Evolutionary conservation across 306 rosid species (phyloP), one percentile per base, ranked within the genome.

Genomic region (Quercus wislizeni): DNA sequence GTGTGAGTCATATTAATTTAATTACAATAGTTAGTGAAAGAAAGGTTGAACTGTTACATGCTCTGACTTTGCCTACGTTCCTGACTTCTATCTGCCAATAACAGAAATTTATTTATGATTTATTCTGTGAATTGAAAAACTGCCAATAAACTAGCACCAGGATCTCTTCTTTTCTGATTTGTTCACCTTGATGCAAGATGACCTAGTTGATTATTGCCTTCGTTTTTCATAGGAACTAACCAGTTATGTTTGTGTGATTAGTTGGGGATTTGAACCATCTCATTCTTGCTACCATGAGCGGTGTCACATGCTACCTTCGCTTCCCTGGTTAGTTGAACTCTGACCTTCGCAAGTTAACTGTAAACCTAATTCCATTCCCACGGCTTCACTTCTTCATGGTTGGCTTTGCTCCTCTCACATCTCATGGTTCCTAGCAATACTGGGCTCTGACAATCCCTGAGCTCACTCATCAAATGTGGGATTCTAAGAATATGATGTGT

Each of bases 291-390:
- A 88, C 92, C 15, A 88, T 80, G 90, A 88, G 92, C 68, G 90
- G 92, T 63, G 90, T 88, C 0, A 88, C 92, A 51, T 86, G 88
- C 61, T 84, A 90, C 71, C 92, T 88, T 23, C 87, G 86, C 13
- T 88, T 88, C 85, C 92, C 90, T 33, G 92, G 92, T 65, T 88
- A 88, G 61, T 81, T 88, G 57, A 88, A 88, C 69, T 88, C 90
- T 0, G 87, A 88, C 74, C 92, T 88, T 23, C 84, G 90, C 68
- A 88, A 88, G 74, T 74, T 88, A 2, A 90, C 84, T 0, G 92
- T 88, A 43, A 88, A 89, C 76, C 88, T 89, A 64, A 84, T 86
- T n/a, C 92, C 92, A 2, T 86, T 88, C 82, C 92, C 92, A 20
- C 85, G 90, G 65, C 58, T 88, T 79, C 90, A 88, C 64, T 88